Conservation (phyloP, 768 basidiomycete species). For the Mycena olivaceomarginata region DNA sequence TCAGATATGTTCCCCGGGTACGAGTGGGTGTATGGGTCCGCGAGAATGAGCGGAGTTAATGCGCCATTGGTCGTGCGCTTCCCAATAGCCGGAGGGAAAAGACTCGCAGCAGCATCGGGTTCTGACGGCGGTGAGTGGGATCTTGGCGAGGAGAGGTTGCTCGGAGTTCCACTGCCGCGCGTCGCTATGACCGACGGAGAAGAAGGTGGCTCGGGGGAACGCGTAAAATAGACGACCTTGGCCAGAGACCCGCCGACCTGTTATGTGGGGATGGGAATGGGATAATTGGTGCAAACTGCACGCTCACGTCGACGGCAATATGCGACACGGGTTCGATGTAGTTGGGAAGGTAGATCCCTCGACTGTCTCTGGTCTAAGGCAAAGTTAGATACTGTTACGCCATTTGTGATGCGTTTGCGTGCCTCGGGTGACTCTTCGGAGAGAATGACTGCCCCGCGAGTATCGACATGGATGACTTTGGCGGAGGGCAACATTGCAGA, state of each 20-base stretch:
- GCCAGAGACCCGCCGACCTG: conserved; percentile 98
- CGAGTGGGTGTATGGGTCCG: conserved; percentile 64
- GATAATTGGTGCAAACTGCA: conserved; percentile 25
- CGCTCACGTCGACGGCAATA: conserved; percentile 96
- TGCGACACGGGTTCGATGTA: conserved; percentile 98
- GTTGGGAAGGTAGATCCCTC: conserved; percentile 98
- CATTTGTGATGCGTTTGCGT: conserved; percentile 51
- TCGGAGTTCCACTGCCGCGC: conserved; percentile 68
- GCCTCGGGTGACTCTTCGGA: conserved; percentile 97
- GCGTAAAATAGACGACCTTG: conserved; percentile 99
- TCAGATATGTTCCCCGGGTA: conserved; percentile 48
- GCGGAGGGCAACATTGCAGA: conserved; percentile 80
- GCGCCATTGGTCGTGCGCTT: conserved; percentile 74
- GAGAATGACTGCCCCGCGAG: conserved; percentile 94
- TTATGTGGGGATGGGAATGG: conserved; percentile 43
- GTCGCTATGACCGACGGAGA: conserved; percentile 84
- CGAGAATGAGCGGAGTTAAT: conserved; percentile 87
- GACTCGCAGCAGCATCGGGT: conserved; percentile 50
- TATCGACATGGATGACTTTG: conserved; percentile 95
- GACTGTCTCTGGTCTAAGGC: conserved; percentile 89
- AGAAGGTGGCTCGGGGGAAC: conserved; percentile 90
- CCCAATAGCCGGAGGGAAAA: conserved; percentile 56
- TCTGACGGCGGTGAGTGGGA: conserved; percentile 65
- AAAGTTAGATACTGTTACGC: conserved; percentile 40
- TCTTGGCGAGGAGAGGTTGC: conserved; percentile 66